A percentile compares a stretch with the other conserved stretches of the same genome.
These are phyloP conservation scores for Fraxinus nigra DNA, from an alignment of 305 asterid species.

Conservation along the genomic window DNA sequence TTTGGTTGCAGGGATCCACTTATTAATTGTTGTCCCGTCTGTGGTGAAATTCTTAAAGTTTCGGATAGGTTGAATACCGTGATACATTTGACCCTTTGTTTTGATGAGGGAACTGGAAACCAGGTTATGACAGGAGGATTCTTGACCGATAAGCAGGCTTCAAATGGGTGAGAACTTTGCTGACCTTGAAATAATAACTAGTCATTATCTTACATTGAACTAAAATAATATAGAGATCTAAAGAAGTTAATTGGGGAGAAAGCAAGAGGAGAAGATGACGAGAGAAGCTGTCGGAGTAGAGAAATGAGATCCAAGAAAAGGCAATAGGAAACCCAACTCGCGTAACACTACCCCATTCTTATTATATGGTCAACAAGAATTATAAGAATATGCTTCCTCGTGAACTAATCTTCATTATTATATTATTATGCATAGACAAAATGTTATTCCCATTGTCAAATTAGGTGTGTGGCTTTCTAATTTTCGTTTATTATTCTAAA, in stretches of 20 bases:
- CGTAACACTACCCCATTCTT: constrained; percentile 1
- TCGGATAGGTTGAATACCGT: constrained; percentile 70
- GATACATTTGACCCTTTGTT: constrained; percentile 92
- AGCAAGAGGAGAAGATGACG: not conserved
- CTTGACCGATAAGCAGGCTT: constrained; percentile 96
- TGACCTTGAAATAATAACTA: constrained; percentile 12
- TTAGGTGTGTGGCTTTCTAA: constrained; percentile 16
- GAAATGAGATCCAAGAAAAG: constrained; percentile 20
- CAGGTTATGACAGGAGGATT: constrained; percentile 98
- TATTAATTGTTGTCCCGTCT: constrained; percentile 92
- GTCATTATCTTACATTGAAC: constrained; percentile 19
- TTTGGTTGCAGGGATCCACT: constrained; percentile 73
- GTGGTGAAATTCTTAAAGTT: constrained; percentile 81
- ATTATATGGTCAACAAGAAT: constrained; percentile 5
- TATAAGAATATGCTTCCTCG: constrained; percentile 10
- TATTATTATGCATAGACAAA: not conserved
- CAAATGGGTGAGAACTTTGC: constrained; percentile 72
- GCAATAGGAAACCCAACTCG: not conserved
- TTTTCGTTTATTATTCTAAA: constrained; percentile 18
- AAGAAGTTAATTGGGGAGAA: not conserved
- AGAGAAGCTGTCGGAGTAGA: not conserved
- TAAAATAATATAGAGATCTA: not conserved
- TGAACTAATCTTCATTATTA: not conserved
- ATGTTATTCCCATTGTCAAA: not conserved
- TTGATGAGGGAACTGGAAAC: constrained; percentile 97